Conservation (phyloP, 2,329 filamentous ascomycete species). For the Chaetomiaceae sp. region DNA sequence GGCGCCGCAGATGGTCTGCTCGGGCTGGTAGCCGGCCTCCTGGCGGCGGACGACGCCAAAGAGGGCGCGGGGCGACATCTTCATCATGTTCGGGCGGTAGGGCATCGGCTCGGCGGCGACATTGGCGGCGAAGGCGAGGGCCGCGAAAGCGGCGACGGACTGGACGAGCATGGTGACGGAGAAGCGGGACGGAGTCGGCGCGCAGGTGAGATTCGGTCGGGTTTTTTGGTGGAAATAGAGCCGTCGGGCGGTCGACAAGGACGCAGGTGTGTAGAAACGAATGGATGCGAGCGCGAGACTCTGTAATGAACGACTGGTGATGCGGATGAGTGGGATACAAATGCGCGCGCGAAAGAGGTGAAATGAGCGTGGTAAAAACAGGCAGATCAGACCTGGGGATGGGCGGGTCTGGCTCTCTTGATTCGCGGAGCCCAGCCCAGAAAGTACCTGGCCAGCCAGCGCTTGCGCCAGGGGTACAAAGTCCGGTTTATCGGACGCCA, state of each 20-base stretch:
- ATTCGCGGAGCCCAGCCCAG: neutral
- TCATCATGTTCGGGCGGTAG: conserved; percentile 33
- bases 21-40: conserved; percentile 44
- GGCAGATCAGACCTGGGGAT: conserved; percentile 17
- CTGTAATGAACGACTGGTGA: conserved; percentile 23
- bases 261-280: conserved; percentile 20
- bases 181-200: neutral
- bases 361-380: conserved; percentile 22
- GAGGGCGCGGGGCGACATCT: conserved; percentile 33
- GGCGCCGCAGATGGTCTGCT: conserved; percentile 43
- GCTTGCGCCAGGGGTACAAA: conserved; percentile 14
- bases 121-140: conserved; percentile 37
- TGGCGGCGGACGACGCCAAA: conserved; percentile 41
- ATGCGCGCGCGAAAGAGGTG: conserved; percentile 12
- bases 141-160: conserved; percentile 38
- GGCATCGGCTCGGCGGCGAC: conserved; percentile 33
- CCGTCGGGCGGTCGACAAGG: neutral
- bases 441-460: conserved; percentile 11
- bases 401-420: conserved; percentile 2
- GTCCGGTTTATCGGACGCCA: conserved; percentile 1
- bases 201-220: neutral
- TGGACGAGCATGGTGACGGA: conserved; percentile 38
- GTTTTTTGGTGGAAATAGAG: neutral
- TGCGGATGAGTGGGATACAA: conserved; percentile 14
- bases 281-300: conserved; percentile 25